Evolutionary conservation across 306 rosid species (phyloP).

Genomic region (Citrullus amarus): DNA sequence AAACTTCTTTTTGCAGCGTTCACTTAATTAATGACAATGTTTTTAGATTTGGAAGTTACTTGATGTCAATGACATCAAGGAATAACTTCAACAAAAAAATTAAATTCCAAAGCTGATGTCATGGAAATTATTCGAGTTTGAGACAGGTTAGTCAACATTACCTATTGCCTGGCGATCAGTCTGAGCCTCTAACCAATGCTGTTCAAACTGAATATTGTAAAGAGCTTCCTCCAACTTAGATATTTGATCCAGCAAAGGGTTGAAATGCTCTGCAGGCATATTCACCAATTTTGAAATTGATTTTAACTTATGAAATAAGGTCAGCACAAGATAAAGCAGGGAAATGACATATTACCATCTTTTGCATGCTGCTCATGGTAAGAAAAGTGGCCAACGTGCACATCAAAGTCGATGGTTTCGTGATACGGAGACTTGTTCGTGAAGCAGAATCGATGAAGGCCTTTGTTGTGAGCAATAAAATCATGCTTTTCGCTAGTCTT

Average conservation of each 20-base stretch:
- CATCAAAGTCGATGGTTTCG: constrained; percentile 71
- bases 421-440: constrained; percentile 71
- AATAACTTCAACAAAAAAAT: not conserved
- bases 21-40: not conserved
- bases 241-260: constrained; percentile 76
- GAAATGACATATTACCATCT: constrained; percentile 51
- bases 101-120: not conserved
- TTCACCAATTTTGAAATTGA: constrained; percentile 10
- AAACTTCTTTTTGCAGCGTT: not conserved
- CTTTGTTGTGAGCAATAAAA: constrained; percentile 30
- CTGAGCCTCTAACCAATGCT: constrained; percentile 94
- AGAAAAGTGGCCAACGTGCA: constrained; percentile 69
- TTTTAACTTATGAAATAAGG: not conserved
- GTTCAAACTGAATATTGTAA: constrained; percentile 81
- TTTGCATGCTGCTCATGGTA: constrained; percentile 75
- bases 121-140: not conserved
- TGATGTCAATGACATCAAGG: not conserved
- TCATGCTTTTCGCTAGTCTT: constrained; percentile 55
- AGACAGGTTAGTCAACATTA: constrained; percentile 16
- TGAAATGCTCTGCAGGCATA: constrained; percentile 63
- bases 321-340: not conserved
- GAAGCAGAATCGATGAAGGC: constrained; percentile 66
- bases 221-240: constrained; percentile 89
- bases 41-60: not conserved
- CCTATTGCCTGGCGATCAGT: constrained; percentile 91